Base-by-base conservation (phyloP, 352 stramenopile species). In the Phytophthora vignae region DNA sequence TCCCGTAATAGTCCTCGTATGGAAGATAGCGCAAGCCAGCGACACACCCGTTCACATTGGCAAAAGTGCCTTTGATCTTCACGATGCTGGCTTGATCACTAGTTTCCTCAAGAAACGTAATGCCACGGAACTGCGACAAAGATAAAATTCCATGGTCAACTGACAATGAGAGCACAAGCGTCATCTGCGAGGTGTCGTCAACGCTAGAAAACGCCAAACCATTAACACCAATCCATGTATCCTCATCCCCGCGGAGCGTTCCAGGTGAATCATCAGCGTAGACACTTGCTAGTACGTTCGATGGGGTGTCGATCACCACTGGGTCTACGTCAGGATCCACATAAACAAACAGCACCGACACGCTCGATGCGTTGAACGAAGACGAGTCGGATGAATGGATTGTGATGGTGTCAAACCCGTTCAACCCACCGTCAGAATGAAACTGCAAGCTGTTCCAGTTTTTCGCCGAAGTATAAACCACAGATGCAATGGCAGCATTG, bases 381-480 rank as follows among this genome's bases (percentile, higher is more conserved):
- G 67, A 60, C 7, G 60, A 69, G 27, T 94, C 85, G 1, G 70
- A 79, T 1, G 85, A 65, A 11, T 52, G 25, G 36, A 94, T 63
- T 4, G 68, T 79, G 53, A 94, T 76, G 2, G 50, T 62, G 61
- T 91, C 87, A 38, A 81, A 92, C 1, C 67, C 77, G 33, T 90
- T 80, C 29, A 80, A 61, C 40, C 42, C 55, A 14, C 49, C 55
- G 33, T 77, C 59, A 38, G 67, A 46, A 33, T 48, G 75, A 40
- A 67, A 53, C 49, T 78, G 64, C 40, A 90, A 69, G 22, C 83
- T 94, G 73, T 94, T 94, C 87, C 87, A 94, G 73, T 94, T 49
- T 29, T 55, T 67, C 2, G 73, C 81, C 12, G 87, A 90, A 27
- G 77, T 87, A 68, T 86, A 94, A 25, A 80, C 61, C 8, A 92